Conservation (phyloP, 192 early-diverging fungal genomes). For the Backusella mclennaniae region DNA sequence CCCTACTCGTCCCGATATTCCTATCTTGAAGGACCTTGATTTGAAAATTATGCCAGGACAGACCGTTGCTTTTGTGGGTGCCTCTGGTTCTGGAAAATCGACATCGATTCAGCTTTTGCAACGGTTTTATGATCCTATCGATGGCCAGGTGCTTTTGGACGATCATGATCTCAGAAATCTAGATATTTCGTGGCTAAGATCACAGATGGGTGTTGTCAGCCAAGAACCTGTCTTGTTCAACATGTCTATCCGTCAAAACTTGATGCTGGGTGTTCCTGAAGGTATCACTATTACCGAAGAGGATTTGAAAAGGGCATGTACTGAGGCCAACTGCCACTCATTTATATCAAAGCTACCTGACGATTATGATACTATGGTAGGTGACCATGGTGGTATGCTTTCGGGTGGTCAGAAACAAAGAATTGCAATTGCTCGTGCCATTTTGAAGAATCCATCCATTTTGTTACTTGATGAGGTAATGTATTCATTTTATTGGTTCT, state of each 20-base stretch:
- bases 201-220: constrained; percentile 82
- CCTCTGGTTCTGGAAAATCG: constrained; percentile 81
- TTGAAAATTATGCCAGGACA: constrained; percentile 70
- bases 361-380: constrained; percentile 79
- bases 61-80: constrained; percentile 88
- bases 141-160: constrained; percentile 64
- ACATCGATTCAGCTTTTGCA: constrained; percentile 80
- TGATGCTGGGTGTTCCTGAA: constrained; percentile 61
- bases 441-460: constrained; percentile 82
- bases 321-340: constrained; percentile 70
- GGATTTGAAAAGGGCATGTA: constrained; percentile 64
- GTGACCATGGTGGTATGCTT: constrained; percentile 71
- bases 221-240: constrained; percentile 92
- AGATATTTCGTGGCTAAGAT: constrained; percentile 78
- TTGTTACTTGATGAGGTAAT: constrained; percentile 73
- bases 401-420: constrained; percentile 94
- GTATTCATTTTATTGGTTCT: neutral
- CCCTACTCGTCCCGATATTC: constrained; percentile 76
- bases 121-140: constrained; percentile 73
- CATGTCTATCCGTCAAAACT: constrained; percentile 72
- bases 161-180: constrained; percentile 68
- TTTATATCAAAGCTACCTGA: constrained; percentile 85
- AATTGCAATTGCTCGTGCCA: constrained; percentile 90
- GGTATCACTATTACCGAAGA: constrained; percentile 60
- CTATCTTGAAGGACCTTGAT: constrained; percentile 67